Evolutionary conservation across 2,329 filamentous ascomycete species (phyloP).

Genomic region (Aschersonia sp.): DNA sequence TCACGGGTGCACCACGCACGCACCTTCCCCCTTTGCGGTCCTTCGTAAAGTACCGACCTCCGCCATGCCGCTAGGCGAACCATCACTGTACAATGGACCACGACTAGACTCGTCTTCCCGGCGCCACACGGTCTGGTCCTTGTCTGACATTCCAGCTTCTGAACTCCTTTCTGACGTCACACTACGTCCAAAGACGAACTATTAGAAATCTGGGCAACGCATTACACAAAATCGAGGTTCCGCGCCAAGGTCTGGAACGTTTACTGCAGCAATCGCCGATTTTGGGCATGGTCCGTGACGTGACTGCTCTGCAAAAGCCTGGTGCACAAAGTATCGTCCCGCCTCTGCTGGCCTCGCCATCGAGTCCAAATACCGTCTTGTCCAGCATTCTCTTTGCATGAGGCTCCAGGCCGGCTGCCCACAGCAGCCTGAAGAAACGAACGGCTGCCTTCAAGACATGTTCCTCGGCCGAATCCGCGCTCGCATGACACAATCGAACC

Average conservation of each 20-base stretch:
- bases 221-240: background rate
- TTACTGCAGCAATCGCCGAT: background rate
- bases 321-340: no score
- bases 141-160: background rate
- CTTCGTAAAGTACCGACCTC: background rate
- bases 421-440: background rate
- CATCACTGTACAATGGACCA: background rate
- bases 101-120: background rate
- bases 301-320: no score
- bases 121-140: background rate
- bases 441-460: background rate
- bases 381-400: background rate
- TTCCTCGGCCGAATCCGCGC: background rate
- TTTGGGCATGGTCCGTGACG: background rate
- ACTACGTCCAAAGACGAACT: background rate
- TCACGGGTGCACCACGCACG: background rate
- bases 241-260: background rate
- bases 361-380: background rate
- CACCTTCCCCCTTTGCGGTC: background rate
- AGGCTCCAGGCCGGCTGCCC: background rate
- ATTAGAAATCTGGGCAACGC: no score
- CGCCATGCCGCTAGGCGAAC: background rate
- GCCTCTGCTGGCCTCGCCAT: no score
- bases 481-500: background rate
- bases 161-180: background rate